phyloP scores from a whole-genome alignment of 1,139 yeast species.

The Geotrichum aggregatum region DNA sequence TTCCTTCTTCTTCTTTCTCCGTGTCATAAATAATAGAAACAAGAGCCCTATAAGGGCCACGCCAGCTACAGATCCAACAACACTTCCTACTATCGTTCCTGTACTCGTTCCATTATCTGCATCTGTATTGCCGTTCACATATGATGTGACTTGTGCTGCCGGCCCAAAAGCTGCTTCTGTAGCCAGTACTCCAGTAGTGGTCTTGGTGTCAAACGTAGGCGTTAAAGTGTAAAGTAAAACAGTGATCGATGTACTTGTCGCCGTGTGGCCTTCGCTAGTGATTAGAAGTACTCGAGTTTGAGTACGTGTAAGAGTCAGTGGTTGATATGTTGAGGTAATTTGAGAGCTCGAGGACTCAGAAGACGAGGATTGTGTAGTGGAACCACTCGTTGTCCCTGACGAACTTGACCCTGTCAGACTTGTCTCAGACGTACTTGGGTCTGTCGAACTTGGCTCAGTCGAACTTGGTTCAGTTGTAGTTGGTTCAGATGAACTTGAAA shows the following conservation, averaged over 20 bases:
- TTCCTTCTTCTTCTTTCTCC: conserved; percentile 18
- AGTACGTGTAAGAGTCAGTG: conserved; percentile 20
- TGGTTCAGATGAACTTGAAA: background rate
- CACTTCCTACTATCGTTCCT: conserved; percentile 45
- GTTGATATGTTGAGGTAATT: conserved; percentile 10
- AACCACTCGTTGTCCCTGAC: background rate
- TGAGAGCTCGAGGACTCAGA: background rate
- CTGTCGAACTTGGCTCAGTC: background rate
- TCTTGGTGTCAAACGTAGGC: conserved; percentile 21
- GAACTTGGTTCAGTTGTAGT: background rate
- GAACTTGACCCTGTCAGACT: background rate
- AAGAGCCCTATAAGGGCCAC: conserved; percentile 32
- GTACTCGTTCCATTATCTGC: conserved; percentile 12
- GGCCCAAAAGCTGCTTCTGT: conserved; percentile 13
- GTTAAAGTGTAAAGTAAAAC: conserved; percentile 17
- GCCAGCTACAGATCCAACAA: conserved; percentile 45
- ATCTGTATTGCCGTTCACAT: conserved; percentile 2
- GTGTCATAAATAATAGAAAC: conserved; percentile 23
- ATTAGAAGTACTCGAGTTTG: conserved; percentile 16
- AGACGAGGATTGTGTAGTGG: background rate
- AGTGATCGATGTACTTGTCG: conserved; percentile 18
- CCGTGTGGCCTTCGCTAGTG: conserved; percentile 17
- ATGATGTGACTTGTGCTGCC: conserved; percentile 11
- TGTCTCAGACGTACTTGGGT: background rate
- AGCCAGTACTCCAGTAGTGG: conserved; percentile 17